Evolutionary conservation across 2,329 filamentous ascomycete species (phyloP), one percentile per base, ranked within the genome.

Genomic region (Diatrype stigma): DNA sequence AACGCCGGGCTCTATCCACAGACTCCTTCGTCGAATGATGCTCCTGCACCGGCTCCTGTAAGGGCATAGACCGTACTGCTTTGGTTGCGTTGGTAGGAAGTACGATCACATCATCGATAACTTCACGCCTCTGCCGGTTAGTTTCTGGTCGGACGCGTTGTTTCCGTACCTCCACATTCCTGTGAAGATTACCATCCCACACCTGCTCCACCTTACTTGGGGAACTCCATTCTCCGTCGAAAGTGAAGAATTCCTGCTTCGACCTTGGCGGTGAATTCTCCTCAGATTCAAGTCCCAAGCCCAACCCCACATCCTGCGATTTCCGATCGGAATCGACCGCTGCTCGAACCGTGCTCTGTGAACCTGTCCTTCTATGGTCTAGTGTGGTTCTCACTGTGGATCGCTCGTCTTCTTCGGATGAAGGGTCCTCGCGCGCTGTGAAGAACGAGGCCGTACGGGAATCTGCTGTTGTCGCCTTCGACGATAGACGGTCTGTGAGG

Each of bases 391-490:
- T 69, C 22, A 74, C 57, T 3, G 74, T 74, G 14, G 71, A 69
- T 50, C 62, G 72, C 38, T 65, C 67, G 51, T 77, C 73, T 53
- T 87, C 84, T 28, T 83, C 82, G 19, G 85, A 86, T 1, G 81
- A 81, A 17, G 80, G 78, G 42, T 80, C 79, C 67, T 91, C 87
- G 37, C 74, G 77, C 4, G 87, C 87, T 2, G 88, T 91, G 57
- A 73, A 84, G 62, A 90, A 91, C 1, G 87, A 90, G 48, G 86
- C 84, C 21, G 84, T 78, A 37, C 78, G 78, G n/a, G 80, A 84
- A 48, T 82, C 85, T 37, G 14, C 34, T 6, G 77, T 68, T 2
- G 75, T 84, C 10, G 75, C 68, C 54, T 79, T 80, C 30, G 79
- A 80, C 21, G 69, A 67, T 37, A 72, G 67, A 32, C 79, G 76